Base-by-base conservation (phyloP, 2,329 filamentous ascomycete species). In the Volutella citrinella region DNA sequence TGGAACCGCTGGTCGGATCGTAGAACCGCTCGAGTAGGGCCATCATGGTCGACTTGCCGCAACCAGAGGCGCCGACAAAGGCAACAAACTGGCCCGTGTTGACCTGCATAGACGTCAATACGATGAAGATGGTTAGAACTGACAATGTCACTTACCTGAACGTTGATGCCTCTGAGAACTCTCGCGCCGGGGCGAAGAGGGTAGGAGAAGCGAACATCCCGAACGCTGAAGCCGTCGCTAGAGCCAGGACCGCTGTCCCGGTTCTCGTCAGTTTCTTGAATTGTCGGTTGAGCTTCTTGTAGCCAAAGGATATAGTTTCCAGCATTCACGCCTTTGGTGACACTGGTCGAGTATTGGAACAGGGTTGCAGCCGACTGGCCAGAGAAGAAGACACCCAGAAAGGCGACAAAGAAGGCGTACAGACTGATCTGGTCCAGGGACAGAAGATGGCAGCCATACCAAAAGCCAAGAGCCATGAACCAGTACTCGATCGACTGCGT, bases 181-280 rank as follows among this genome's bases (percentile, higher is more conserved):
- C 57, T 49, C 2, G 54, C 42, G 39, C 61, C 42, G 12, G 61
- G 56, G 15, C 65, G 53, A 26, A 63, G 42, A 3, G 80, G 77
- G 42, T 85, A 85, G 3, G 74, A 66, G 53, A 85, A 85, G 13
- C 67, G 59, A 42, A 82, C 69, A 9, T 68, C 60, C 3, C 80
- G 62, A 2, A 15, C 46, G 12, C 12, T 22, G 20, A 22, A 51
- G 8, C 44, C 29, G 6, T 49, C 48, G n/a, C n/a, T n/a, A n/a
- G n/a, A n/a, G n/a, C n/a, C n/a, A 1, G 63, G 64, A n/a, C n/a
- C 54, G 6, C 46, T 51, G 25, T 60, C 46, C 5, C 41, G 38
- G 45, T 69, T 68, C 20, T 61, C 44, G 3, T 50, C 39, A 3
- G 60, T 69, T 39, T 67, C 64, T 10, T 47, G 49, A 17, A 65